These are phyloP conservation scores for Ophiocordyceps polyrhachis-furcata DNA, from an alignment of 2,329 filamentous ascomycete species.

Conservation along the genomic window DNA sequence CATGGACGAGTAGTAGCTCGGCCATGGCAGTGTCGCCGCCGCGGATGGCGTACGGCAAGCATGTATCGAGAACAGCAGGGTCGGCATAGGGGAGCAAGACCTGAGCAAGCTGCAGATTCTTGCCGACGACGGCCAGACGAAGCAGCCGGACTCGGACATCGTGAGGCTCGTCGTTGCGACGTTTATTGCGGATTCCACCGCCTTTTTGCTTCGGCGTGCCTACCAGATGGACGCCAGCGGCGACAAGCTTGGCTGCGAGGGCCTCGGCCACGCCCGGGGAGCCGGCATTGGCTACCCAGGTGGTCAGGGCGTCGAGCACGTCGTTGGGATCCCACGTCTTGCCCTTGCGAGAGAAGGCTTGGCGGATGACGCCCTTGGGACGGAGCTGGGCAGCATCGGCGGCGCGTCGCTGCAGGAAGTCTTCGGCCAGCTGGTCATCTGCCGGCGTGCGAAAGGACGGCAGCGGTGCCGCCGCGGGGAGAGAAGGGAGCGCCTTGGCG, in stretches of 20 bases:
- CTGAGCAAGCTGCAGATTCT: conserved; percentile 32
- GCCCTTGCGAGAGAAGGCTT: conserved; percentile 23
- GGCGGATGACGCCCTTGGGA: conserved; percentile 20
- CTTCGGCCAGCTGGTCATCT: conserved; percentile 34
- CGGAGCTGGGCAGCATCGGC: conserved; percentile 16
- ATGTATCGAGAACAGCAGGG: conserved; percentile 26
- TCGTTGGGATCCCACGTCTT: conserved; percentile 34
- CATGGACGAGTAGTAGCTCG: conserved; percentile 29
- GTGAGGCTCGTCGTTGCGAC: conserved; percentile 29
- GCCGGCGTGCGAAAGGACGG: conserved; percentile 24
- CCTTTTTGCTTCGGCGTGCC: conserved; percentile 27
- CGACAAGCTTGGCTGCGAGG: conserved; percentile 28
- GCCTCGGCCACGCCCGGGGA: conserved; percentile 37
- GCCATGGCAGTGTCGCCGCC: conserved; percentile 23
- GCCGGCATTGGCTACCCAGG: conserved; percentile 28
- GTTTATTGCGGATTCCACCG: conserved; percentile 25
- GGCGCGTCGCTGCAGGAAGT: conserved; percentile 28
- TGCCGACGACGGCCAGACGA: conserved; percentile 29
- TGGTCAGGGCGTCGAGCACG: conserved; percentile 30
- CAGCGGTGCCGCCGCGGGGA: conserved; percentile 21
- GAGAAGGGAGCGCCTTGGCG: conserved; percentile 20
- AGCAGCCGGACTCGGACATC: conserved; percentile 30
- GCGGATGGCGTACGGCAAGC: conserved; percentile 29
- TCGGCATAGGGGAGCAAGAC: conserved; percentile 35
- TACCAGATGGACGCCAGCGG: conserved; percentile 31